phyloP scores from a whole-genome alignment of 331 rosid genomes.

The Telfairia occidentalis region DNA sequence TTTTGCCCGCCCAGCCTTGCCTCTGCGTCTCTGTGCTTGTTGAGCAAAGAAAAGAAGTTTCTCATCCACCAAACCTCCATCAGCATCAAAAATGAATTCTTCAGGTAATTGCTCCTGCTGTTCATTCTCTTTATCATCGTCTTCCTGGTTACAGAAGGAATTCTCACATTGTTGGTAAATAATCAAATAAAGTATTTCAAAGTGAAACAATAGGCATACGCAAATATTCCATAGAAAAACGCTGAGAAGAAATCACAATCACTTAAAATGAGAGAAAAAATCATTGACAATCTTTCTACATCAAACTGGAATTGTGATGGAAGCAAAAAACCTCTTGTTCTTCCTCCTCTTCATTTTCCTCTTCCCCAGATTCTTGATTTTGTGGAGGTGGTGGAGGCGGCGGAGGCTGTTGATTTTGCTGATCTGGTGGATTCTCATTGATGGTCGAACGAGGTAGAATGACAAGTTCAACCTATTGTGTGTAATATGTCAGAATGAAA shows the following conservation, averaged over 20 bases:
- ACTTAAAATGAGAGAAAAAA: not conserved
- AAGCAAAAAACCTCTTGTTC: conserved; percentile 60
- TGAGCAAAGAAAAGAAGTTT: conserved; percentile 96
- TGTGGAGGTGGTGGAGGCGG: conserved; percentile 97
- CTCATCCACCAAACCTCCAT: conserved; percentile 96
- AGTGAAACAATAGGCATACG: not conserved
- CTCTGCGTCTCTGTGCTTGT: conserved; percentile 86
- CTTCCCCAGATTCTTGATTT: conserved; percentile 76
- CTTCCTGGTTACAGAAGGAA: conserved; percentile 45
- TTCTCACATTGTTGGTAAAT: conserved; percentile 16
- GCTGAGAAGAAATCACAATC: not conserved
- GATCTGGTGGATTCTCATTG: conserved; percentile 80
- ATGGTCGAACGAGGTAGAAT: conserved; percentile 74
- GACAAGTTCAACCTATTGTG: conserved; percentile 81
- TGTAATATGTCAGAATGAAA: conserved; percentile 20
- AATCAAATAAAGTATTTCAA: conserved; percentile 1
- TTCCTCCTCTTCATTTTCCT: conserved; percentile 73
- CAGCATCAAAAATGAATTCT: conserved; percentile 90
- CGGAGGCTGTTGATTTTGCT: conserved; percentile 92
- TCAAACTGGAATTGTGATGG: conserved; percentile 1
- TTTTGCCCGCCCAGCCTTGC: conserved; percentile 97
- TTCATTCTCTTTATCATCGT: conserved; percentile 70
- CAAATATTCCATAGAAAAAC: not conserved
- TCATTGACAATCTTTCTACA: not conserved
- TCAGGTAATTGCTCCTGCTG: conserved; percentile 82